Evolutionary conservation across 495 filamentous ascomycete species (phyloP), one percentile per base, ranked within the genome.

Genomic region (Tuber magnatum): DNA sequence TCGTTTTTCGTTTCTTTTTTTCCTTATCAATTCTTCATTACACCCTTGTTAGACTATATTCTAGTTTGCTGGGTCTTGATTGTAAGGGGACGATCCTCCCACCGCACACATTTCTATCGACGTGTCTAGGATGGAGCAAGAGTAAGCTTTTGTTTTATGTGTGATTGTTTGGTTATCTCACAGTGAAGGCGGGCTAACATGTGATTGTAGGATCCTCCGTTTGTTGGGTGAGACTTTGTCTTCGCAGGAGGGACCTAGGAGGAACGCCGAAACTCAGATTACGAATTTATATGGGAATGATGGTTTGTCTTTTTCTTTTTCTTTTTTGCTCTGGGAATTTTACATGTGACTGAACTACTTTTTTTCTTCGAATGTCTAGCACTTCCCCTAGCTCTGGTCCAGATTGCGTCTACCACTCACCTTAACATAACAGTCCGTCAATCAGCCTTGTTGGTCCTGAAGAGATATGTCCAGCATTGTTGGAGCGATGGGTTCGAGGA

Each of bases 391-490:
- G 89, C 90, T 46, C 89, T 98, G 42, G 86, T 90, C 75, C 89
- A 92, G 73, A 92, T 98, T 79, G 94, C 90, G 71, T 86, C 87
- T 48, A 92, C 96, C 83, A 83, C 88, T 12, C 88, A 89, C 68
- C 86, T 94, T 69, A 87, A 91, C 12, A 84, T 90, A 73, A 87
- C 91, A 69, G 87, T 95, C 71, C 91, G 95, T 75, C 95, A 97
- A 84, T 87, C 93, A 35, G 91, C 95, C 43, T 85, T 98, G 56
- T 87, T 92, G 28, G 85, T 88, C n/a, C 88, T 99, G 42, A 92
- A 93, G 77, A 89, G 88, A 56, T 93, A 94, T 83, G 91, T 97
- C 73, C 86, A 92, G 82, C 87, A 88, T 71, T 89, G 90, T 79
- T 99, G 95, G 95, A 85, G 83, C 76, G 85, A 84, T 48, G 85